phyloP scores from a whole-genome alignment of 805 yeast species.

The Starmerella apis region DNA sequence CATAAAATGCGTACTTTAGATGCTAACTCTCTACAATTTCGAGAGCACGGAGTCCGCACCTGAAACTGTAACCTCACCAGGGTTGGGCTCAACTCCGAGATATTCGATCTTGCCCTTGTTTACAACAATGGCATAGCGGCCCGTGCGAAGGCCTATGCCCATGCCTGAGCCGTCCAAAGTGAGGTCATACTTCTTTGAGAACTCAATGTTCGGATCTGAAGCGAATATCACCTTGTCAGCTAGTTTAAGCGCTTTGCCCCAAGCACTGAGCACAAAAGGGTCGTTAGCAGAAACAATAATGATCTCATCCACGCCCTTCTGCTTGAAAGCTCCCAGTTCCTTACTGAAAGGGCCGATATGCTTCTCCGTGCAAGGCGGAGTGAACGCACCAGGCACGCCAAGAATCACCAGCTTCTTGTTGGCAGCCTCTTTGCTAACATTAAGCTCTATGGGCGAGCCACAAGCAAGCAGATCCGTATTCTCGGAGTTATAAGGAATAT shows the following conservation, averaged over 20 bases:
- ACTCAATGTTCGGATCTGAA: conserved; percentile 52
- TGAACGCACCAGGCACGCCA: conserved; percentile 78
- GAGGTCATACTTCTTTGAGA: conserved; percentile 52
- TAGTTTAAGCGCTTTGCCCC: conserved; percentile 43
- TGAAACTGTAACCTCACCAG: conserved; percentile 38
- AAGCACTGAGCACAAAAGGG: conserved; percentile 60
- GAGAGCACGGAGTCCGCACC: conserved; percentile 39
- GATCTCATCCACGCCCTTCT: conserved; percentile 53
- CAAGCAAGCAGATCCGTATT: conserved; percentile 30
- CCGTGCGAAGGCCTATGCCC: conserved; percentile 51
- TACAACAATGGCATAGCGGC: conserved; percentile 64
- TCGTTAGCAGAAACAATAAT: conserved; percentile 58
- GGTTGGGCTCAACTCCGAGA: conserved; percentile 40
- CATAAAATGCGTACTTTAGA: no score
- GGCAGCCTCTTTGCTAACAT: conserved; percentile 32
- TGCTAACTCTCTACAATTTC: conserved; percentile 26
- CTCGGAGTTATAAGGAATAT: conserved; percentile 32
- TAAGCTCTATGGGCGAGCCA: conserved; percentile 34
- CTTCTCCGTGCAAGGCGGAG: conserved; percentile 65
- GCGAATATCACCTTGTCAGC: conserved; percentile 42
- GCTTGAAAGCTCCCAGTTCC: conserved; percentile 41
- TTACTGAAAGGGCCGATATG: conserved; percentile 61
- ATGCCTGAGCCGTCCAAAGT: conserved; percentile 43
- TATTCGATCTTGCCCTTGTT: conserved; percentile 47
- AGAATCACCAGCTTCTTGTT: conserved; percentile 55